phyloP scores from a whole-genome alignment of 306 rosid genomes.

The Canavalia gladiata region DNA sequence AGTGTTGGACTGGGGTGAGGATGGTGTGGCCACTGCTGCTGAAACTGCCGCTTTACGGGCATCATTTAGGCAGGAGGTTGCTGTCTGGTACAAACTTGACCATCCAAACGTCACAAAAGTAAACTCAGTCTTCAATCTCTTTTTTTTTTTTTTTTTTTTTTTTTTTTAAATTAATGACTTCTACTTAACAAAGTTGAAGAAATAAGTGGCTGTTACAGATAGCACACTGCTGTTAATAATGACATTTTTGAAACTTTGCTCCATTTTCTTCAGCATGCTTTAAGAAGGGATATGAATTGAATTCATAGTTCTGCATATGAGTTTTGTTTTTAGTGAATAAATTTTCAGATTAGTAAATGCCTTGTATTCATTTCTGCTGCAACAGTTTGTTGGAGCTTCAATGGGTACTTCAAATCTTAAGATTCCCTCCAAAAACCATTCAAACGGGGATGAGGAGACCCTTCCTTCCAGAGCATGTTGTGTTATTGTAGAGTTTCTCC shows the following conservation, averaged over 20 bases:
- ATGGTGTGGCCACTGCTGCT: conserved; percentile 72
- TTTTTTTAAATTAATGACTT: conserved; percentile 28
- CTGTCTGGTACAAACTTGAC: conserved; percentile 98
- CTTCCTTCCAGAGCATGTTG: conserved; percentile 86
- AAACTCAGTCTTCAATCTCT: conserved; percentile 48
- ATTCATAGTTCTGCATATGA: not conserved
- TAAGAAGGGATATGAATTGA: conserved; percentile 14
- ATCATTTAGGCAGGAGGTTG: conserved; percentile 96
- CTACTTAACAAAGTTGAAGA: conserved; percentile 4
- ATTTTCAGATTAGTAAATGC: conserved; percentile 27
- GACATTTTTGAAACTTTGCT: not conserved
- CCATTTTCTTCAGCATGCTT: conserved; percentile 11
- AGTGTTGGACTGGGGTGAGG: conserved; percentile 99
- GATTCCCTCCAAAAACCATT: conserved; percentile 64
- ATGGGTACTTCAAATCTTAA: conserved; percentile 87
- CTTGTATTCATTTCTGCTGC: conserved; percentile 40
- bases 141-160: not conserved
- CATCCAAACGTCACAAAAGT: conserved; percentile 94
- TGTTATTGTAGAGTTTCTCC: conserved; percentile 83
- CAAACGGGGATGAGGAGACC: conserved; percentile 49
- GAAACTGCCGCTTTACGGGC: conserved; percentile 86
- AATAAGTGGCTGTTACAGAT: conserved; percentile 11
- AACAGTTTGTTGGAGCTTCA: conserved; percentile 92
- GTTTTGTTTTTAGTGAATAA: conserved; percentile 17
- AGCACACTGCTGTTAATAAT: conserved; percentile 15